Evolutionary conservation across 2,329 filamentous ascomycete genomes (phyloP).

Genomic region (Aurifilum marmelostoma): DNA sequence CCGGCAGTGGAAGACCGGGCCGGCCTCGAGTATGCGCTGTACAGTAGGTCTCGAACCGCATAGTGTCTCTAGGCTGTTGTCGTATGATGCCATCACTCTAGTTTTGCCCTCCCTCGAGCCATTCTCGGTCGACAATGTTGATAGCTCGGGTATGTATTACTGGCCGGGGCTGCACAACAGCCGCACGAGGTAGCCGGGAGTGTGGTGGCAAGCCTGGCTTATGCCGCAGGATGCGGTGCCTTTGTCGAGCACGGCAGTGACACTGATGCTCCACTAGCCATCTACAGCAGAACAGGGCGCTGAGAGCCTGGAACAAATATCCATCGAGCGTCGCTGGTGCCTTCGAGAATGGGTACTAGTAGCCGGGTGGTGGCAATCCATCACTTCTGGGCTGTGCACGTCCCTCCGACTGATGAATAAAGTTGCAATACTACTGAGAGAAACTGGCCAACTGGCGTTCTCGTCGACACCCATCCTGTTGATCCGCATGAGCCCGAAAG

Average conservation of each 20-base stretch:
- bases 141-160: not conserved
- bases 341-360: not conserved
- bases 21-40: not conserved
- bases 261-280: not conserved
- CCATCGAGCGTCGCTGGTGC: not conserved
- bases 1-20: conserved; percentile 9
- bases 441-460: too few relatives aligned
- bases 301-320: not conserved
- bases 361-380: not conserved
- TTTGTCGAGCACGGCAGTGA: not conserved
- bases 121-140: not conserved
- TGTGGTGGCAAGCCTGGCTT: not conserved
- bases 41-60: not conserved
- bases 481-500: not conserved
- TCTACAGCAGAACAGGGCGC: not conserved
- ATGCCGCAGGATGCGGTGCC: not conserved
- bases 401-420: not conserved
- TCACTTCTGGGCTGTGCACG: not conserved
- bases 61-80: not conserved
- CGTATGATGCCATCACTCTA: not conserved
- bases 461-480: not conserved
- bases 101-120: not conserved
- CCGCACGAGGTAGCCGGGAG: not conserved
- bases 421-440: not conserved
- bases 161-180: not conserved